Evolutionary conservation across 2,329 filamentous ascomycete genomes (phyloP), one percentile per base, ranked within the genome.

Genomic region (Dothideomycetidae sp.): DNA sequence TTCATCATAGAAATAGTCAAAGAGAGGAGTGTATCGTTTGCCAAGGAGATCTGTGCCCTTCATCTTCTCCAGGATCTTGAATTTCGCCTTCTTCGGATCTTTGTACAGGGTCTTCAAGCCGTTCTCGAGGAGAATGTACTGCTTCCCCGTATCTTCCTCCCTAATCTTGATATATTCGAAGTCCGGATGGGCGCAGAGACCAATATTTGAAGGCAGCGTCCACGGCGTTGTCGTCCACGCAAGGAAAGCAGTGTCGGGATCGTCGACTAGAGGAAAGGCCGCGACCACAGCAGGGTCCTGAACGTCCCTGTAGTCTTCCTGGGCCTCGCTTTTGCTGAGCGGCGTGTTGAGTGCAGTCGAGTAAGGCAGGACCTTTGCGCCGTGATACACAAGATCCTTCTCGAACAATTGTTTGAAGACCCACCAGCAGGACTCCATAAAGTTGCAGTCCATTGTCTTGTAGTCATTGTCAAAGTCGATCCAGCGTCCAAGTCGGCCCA

Each of bases 391-490:
- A 44, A 80, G 68, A 40, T 76, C 81, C 62, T 93, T 93, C 50
- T 93, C 81, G 56, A 83, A 92, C 15, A 94, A 69, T 55, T 88
- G 75, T 65, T 90, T 92, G 67, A 93, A 93, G 12, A 90, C 81
- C 86, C 88, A 94, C 88, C 88, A 96, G 46, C 82, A 75, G 0
- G 81, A 80, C 64, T 94, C 88, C 88, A 94, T 96, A 62, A 92
- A 96, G 13, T 67, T 77, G n/a, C 78, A 70, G 57, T 96, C 80
- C 84, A 94, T 93, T 23, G 84, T 93, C 78, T 93, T 93, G 67
- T 93, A 94, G 57, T 94, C 84, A 50, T 93, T 90, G 60, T 96
- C 88, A 50, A 96, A 94, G 60, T 94, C 88, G 51, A 94, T 90
- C 88, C 88, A 96, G 41, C 88, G 78, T 40, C 88, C 88, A 29